Percentiles rank a stretch among this genome's conserved stretches.
Evolutionary conservation across 257 asterid species (phyloP).

Genomic region (Solanum arcanum): DNA sequence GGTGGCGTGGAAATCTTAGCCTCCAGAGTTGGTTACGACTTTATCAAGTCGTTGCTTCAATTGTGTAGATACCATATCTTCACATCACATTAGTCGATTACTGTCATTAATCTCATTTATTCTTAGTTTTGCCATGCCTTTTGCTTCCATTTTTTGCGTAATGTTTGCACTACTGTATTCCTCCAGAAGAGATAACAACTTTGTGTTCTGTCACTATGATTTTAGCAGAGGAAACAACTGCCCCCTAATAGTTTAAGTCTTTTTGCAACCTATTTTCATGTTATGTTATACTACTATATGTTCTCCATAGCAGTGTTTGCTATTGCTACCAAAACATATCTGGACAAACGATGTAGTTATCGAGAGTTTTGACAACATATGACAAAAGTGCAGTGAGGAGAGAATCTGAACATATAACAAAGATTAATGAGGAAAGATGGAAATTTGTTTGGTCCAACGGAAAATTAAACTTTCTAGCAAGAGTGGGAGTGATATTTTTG

Average conservation of each 20-base stretch:
- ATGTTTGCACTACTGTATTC: neutral
- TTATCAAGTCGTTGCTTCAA: neutral
- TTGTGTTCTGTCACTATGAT: neutral
- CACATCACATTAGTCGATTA: neutral
- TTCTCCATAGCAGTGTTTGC: neutral
- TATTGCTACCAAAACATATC: neutral
- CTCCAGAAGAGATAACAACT: neutral
- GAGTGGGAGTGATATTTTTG: neutral
- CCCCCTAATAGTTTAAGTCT: neutral
- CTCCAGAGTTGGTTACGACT: neutral
- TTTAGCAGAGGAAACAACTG: neutral
- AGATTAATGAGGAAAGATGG: neutral
- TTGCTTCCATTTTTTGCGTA: neutral
- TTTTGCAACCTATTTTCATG: neutral
- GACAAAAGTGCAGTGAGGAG: neutral
- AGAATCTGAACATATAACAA: neutral
- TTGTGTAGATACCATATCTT: neutral
- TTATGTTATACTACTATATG: neutral
- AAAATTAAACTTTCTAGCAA: neutral
- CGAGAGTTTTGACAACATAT: neutral
- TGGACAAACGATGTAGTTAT: neutral
- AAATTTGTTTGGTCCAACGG: too few species aligned
- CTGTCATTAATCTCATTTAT: neutral
- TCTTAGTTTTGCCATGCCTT: neutral
- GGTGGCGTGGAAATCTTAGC: neutral